These are phyloP conservation scores for Xylogone sp. DNA, from an alignment of 2,329 filamentous ascomycete species.

Conservation along the genomic window DNA sequence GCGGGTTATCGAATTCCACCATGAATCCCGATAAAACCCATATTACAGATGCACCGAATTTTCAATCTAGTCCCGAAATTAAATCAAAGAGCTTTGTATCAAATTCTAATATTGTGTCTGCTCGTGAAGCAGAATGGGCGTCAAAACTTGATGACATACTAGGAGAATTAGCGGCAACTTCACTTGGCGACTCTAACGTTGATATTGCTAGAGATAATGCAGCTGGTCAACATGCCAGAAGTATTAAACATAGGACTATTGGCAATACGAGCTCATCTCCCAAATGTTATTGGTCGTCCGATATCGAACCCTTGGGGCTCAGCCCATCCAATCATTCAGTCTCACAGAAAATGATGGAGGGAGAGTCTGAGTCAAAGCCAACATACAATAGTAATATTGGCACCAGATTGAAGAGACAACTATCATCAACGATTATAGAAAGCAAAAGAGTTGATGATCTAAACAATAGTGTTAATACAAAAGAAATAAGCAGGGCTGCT, in stretches of 20 bases:
- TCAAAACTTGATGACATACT: background rate
- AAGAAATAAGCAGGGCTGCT: too few species aligned
- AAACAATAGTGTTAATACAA: too few species aligned
- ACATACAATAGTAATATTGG: background rate
- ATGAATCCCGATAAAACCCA: slow-evolving; percentile 4
- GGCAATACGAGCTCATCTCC: background rate
- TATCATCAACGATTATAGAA: background rate
- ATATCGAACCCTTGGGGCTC: background rate
- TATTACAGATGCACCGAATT: background rate
- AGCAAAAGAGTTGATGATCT: too few species aligned
- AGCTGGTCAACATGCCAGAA: background rate
- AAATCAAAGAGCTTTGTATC: too few species aligned
- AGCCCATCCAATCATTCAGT: background rate
- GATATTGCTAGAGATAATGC: background rate
- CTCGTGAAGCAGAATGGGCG: background rate
- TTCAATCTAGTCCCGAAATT: too few species aligned
- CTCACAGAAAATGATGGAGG: background rate
- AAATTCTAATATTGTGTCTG: background rate
- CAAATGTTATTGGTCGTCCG: background rate
- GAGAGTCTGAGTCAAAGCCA: background rate
- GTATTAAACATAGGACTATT: background rate
- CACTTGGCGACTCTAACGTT: background rate
- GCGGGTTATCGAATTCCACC: too few species aligned
- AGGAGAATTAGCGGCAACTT: background rate
- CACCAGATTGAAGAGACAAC: background rate